These are phyloP conservation scores for Phytophthora pluvialis DNA, from an alignment of 352 stramenopile species.

Conservation along the genomic window DNA sequence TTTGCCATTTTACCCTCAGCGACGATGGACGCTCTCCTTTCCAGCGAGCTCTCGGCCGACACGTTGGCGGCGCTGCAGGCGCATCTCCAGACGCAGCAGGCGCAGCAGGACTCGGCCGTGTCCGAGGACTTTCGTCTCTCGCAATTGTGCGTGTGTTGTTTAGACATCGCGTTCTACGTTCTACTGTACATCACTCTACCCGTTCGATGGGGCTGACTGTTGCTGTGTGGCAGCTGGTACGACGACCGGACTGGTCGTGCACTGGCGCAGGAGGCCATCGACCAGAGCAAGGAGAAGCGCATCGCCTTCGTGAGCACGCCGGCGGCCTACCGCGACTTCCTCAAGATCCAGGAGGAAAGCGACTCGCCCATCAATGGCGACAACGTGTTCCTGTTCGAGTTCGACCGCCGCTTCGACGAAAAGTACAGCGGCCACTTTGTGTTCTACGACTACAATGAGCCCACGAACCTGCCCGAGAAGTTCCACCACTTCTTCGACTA, in stretches of 20 bases:
- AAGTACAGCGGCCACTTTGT: slow-evolving; percentile 62
- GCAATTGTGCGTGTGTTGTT: slow-evolving; percentile 50
- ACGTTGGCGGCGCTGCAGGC: slow-evolving; percentile 57
- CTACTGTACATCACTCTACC: too few species aligned
- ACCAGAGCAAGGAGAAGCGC: slow-evolving; percentile 52
- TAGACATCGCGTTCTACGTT: slow-evolving; percentile 3
- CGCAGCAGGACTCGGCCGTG: slow-evolving; percentile 43
- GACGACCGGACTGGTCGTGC: slow-evolving; percentile 54
- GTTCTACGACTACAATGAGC: slow-evolving; percentile 69
- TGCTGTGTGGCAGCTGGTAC: slow-evolving; percentile 47
- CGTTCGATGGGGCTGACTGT: too few species aligned
- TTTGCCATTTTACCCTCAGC: too few species aligned
- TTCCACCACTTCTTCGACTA: slow-evolving; percentile 71
- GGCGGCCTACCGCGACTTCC: slow-evolving; percentile 52
- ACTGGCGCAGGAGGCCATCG: slow-evolving; percentile 54
- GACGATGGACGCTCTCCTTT: slow-evolving; percentile 48
- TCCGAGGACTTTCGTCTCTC: slow-evolving; percentile 66
- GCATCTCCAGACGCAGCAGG: slow-evolving; percentile 52
- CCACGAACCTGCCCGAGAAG: slow-evolving; percentile 48
- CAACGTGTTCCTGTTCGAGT: slow-evolving; percentile 65
- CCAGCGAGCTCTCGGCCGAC: slow-evolving; percentile 56
- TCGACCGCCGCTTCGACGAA: slow-evolving; percentile 57
- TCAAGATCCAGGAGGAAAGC: slow-evolving; percentile 45
- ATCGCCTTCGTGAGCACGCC: slow-evolving; percentile 67
- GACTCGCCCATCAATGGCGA: slow-evolving; percentile 35